These are phyloP conservation scores for Penstemon barbatus DNA, from an alignment of 257 asterid species.

Conservation along the genomic window DNA sequence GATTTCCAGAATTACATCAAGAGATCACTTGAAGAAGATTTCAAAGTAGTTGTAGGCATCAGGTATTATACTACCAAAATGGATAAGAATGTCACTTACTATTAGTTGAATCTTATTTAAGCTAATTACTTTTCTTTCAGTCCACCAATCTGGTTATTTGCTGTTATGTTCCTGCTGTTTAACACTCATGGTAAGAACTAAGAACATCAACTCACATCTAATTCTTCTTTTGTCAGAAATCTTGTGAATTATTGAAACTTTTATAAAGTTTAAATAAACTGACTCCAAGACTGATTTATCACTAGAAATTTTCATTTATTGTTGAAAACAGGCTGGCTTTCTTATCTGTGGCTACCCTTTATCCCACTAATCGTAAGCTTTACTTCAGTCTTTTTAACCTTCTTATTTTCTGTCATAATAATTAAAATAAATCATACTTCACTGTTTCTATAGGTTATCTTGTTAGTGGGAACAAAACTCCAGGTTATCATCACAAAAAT, in stretches of 20 bases:
- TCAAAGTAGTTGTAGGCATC: conserved; percentile 63
- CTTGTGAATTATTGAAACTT: too few relatives aligned
- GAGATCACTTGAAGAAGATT: conserved; percentile 61
- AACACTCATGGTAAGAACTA: conserved; percentile 58
- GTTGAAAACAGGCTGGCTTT: conserved; percentile 44
- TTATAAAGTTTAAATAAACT: not conserved
- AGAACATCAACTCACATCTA: not conserved
- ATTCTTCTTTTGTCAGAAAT: too few relatives aligned
- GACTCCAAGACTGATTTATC: not conserved
- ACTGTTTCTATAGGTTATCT: conserved; percentile 39
- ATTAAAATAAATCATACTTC: not conserved
- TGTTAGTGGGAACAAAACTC: conserved; percentile 63
- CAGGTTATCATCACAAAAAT: conserved; percentile 65
- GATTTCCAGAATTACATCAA: conserved; percentile 59
- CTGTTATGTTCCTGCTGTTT: conserved; percentile 58
- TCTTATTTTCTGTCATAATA: not conserved
- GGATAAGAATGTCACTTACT: too few relatives aligned
- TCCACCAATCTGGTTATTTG: conserved; percentile 68
- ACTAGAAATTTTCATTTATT: not conserved
- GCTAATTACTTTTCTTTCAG: conserved; percentile 34
- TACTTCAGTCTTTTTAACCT: not conserved
- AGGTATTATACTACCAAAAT: conserved; percentile 34
- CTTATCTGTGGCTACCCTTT: conserved; percentile 72
- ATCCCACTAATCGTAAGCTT: conserved; percentile 52
- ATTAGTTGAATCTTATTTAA: not conserved